Evolutionary conservation across 73 alveolate genomes (phyloP).

Genomic region (Uronychia setigera): DNA sequence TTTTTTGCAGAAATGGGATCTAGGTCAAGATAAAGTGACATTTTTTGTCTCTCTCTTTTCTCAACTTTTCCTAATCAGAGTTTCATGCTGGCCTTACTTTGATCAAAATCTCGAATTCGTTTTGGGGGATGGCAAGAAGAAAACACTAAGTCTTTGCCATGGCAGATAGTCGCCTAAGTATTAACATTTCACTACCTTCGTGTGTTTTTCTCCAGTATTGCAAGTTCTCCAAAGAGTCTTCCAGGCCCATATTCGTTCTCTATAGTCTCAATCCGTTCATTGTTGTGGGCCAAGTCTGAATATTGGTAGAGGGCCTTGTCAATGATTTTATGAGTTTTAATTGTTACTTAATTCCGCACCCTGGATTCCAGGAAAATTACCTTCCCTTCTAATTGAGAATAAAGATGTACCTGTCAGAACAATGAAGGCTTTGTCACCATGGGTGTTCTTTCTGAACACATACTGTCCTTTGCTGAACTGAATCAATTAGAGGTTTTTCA

Average conservation of each 20-base stretch:
- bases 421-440: too few species aligned
- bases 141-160: neutral
- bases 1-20: neutral
- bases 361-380: too few species aligned
- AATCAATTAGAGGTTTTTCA: too few species aligned
- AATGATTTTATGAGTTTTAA: too few species aligned
- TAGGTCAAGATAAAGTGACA: neutral
- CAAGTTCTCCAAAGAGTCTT: slow-evolving; percentile 9
- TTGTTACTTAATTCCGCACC: too few species aligned
- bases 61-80: neutral
- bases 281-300: neutral
- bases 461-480: too few species aligned
- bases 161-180: neutral
- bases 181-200: neutral
- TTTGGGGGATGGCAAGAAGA: neutral
- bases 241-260: slow-evolving; percentile 13
- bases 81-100: too few species aligned
- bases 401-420: too few species aligned
- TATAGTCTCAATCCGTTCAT: neutral
- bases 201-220: neutral
- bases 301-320: neutral
- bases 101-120: neutral
- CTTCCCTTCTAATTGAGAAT: too few species aligned
- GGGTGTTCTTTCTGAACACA: too few species aligned
- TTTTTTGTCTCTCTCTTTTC: neutral